A percentile compares a stretch with the other conserved stretches of the same genome.
phyloP scores from a whole-genome alignment of 805 yeast species.

The Candida tammaniensis region DNA sequence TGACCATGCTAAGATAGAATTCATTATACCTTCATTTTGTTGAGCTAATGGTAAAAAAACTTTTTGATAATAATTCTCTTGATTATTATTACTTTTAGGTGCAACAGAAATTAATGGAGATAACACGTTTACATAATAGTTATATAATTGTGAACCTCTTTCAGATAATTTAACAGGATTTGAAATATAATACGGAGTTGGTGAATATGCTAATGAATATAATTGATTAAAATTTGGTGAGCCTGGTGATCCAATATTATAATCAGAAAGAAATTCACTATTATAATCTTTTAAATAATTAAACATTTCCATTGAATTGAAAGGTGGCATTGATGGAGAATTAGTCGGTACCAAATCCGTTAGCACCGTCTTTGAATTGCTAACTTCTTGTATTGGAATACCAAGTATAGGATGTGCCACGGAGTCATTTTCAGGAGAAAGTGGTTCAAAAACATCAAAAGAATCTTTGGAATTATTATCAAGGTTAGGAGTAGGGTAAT shows the following conservation, averaged over 20 bases:
- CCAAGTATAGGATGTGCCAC: too few relatives aligned
- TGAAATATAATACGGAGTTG: slow-evolving; percentile 8
- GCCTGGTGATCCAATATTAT: not conserved
- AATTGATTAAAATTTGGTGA: slow-evolving; percentile 6
- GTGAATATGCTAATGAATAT: not conserved
- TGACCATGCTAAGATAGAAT: slow-evolving; percentile 55
- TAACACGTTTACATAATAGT: slow-evolving; percentile 47
- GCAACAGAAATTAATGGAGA: slow-evolving; percentile 45
- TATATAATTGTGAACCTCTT: slow-evolving; percentile 30
- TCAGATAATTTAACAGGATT: slow-evolving; percentile 3
- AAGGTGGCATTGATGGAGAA: not conserved
- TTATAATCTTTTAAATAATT: slow-evolving; percentile 5
- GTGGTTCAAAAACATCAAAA: slow-evolving; percentile 1
- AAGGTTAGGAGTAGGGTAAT: too few relatives aligned
- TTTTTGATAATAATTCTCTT: slow-evolving; percentile 49
- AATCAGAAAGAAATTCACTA: slow-evolving; percentile 4
- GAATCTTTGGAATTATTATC: slow-evolving; percentile 2
- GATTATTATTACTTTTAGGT: slow-evolving; percentile 36
- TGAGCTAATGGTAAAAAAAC: slow-evolving; percentile 57
- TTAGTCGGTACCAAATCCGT: not conserved
- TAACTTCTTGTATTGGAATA: too few relatives aligned
- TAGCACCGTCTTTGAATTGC: too few relatives aligned
- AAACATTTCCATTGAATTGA: slow-evolving; percentile 5
- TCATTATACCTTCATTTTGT: slow-evolving; percentile 47
- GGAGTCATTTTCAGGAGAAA: slow-evolving; percentile 5